Conservation (phyloP, 2,329 filamentous ascomycete species). For the Metarhizium humberi region DNA sequence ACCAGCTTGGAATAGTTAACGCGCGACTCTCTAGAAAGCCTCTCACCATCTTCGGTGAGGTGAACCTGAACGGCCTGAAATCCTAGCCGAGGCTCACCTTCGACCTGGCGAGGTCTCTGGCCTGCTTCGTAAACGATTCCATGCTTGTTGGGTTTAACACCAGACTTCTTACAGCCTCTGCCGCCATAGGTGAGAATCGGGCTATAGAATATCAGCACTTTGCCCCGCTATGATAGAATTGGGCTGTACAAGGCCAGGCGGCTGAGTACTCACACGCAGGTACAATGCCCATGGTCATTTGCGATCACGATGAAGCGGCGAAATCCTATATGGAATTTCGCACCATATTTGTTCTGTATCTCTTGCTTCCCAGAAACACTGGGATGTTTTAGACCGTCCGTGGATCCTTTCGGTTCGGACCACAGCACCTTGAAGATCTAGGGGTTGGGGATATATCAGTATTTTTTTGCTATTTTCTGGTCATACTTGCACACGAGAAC, state of each 20-base stretch:
- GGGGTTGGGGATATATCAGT: not conserved
- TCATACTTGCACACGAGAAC: conserved; percentile 3
- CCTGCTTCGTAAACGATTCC: conserved; percentile 38
- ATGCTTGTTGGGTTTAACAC: conserved; percentile 42
- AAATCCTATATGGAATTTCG: conserved; percentile 37
- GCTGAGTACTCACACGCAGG: conserved; percentile 39
- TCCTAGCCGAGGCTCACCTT: conserved; percentile 37
- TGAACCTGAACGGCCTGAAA: conserved; percentile 35
- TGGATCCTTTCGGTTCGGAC: conserved; percentile 39
- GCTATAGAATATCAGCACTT: conserved; percentile 19
- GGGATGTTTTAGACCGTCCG: conserved; percentile 16
- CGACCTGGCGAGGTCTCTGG: conserved; percentile 21
- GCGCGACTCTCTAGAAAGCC: conserved; percentile 39
- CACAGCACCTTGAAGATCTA: conserved; percentile 48
- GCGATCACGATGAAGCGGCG: conserved; percentile 46
- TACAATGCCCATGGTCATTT: conserved; percentile 42
- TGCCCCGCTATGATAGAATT: not conserved
- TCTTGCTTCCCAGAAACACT: conserved; percentile 24
- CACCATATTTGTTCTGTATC: conserved; percentile 24
- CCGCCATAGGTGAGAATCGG: conserved; percentile 47
- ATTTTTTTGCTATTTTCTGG: not conserved
- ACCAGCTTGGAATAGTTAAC: conserved; percentile 49
- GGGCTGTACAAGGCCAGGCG: not conserved
- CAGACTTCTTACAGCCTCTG: conserved; percentile 42
- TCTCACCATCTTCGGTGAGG: conserved; percentile 33